phyloP scores from a whole-genome alignment of 495 filamentous ascomycete genomes.

The Penicillium roqueforti region DNA sequence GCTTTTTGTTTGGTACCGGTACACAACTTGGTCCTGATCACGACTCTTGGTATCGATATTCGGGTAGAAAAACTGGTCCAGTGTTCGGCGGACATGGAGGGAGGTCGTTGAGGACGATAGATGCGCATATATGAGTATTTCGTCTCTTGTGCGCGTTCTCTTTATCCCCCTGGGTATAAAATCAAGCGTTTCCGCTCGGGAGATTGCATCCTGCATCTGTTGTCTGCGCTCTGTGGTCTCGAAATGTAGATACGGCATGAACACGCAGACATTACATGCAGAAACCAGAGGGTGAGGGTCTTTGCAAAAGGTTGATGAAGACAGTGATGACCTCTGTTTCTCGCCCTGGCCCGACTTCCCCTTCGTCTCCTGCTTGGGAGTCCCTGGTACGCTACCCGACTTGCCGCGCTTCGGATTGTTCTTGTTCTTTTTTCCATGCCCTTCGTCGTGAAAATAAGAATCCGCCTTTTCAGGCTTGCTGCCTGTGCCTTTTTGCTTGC shows the following conservation, averaged over 20 bases:
- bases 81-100: slow-evolving; percentile 62
- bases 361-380: slow-evolving; percentile 37
- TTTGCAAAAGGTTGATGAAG: slow-evolving; percentile 27
- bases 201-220: slow-evolving; percentile 59
- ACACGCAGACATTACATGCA: slow-evolving; percentile 52
- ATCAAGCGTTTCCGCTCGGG: slow-evolving; percentile 37
- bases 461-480: slow-evolving; percentile 29
- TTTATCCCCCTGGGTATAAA: slow-evolving; percentile 23
- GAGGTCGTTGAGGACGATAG: slow-evolving; percentile 50
- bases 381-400: slow-evolving; percentile 29
- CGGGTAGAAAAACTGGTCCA: slow-evolving; percentile 70
- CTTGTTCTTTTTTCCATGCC: slow-evolving; percentile 37
- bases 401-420: slow-evolving; percentile 38
- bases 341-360: slow-evolving; percentile 28
- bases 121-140: slow-evolving; percentile 62
- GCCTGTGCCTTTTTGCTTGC: slow-evolving; percentile 28
- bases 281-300: slow-evolving; percentile 22
- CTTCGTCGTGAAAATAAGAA: slow-evolving; percentile 35
- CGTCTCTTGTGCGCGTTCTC: slow-evolving; percentile 45
- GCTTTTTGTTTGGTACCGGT: slow-evolving; percentile 52
- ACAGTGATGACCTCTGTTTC: slow-evolving; percentile 19
- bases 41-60: slow-evolving; percentile 63
- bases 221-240: slow-evolving; percentile 54
- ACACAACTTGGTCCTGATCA: slow-evolving; percentile 68
- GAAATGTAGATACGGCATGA: slow-evolving; percentile 69